Base-by-base conservation (phyloP, 805 yeast genomes). In the Kodamaea sagamina region DNA sequence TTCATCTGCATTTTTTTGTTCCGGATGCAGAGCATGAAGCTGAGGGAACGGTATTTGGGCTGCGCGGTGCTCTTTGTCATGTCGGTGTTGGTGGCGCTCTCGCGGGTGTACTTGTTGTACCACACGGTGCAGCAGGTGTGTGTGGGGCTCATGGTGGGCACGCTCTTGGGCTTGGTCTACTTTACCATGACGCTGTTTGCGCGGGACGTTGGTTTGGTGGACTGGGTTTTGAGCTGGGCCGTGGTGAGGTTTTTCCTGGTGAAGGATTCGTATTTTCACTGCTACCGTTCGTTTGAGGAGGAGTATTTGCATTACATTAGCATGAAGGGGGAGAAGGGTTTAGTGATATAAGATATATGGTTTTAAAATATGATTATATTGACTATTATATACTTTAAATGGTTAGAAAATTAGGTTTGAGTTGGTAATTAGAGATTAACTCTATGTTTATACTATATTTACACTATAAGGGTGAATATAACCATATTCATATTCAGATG, bases 31-130 rank as follows among this genome's bases (percentile, higher is more conserved):
- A 57, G 52, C 31, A 50, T 77, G 37, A 45, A 56, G 4, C 16
- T 15, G 2, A 1, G 18, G 0, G 58, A 67, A 36, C 72, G 68
- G 42, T 7, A 48, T 1, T 10, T 56, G 0, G 71, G 74, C 1
- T 48, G 67, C 4, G 17, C 52, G 0, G 54, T 55, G 3, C 48
- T 76, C 32, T 41, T 53, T 7, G 24, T 47, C 3, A 37, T 65
- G 47, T 46, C 73, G 54, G 9, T 60, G 1, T 50, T 76, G 24
- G 85, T 89, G 45, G 77, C 81, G 3, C 75, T 68, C 48, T 86
- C 96, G 2, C 69, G 98, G 43, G 83, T 86, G 21, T 84, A 88
- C 57, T 68, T 93, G 42, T 72, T 77, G 46, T 92, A 93, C 58
- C 99, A 92, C 63, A 75, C 86, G 15, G 41, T 66, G 12, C 68